A percentile compares a stretch with the other conserved stretches of the same genome.
These are phyloP conservation scores for Platanthera guangdongensis DNA, from an alignment of 106 monocot species.

Conservation along the genomic window DNA sequence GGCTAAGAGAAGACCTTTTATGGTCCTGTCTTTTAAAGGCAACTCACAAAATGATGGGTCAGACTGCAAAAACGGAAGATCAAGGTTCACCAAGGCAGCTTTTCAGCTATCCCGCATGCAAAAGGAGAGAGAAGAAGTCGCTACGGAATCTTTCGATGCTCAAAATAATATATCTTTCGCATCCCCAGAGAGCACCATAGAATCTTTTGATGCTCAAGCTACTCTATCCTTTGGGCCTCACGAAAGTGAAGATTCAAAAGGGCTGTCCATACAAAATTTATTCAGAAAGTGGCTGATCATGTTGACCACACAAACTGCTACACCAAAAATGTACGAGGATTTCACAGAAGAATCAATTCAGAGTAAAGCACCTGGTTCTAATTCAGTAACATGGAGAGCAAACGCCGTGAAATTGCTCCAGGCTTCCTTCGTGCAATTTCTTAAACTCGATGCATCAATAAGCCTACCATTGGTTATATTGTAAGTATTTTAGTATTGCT, in stretches of 20 bases:
- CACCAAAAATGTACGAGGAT: constrained; percentile 14
- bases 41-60: constrained; percentile 35
- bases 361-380: constrained; percentile 12
- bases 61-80: constrained; percentile 16
- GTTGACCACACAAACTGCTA: constrained; percentile 28
- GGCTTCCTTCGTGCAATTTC: constrained; percentile 26
- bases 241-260: constrained; percentile 15
- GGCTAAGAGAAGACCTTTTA: constrained; percentile 32
- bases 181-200: constrained; percentile 20
- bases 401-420: constrained; percentile 19
- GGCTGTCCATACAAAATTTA: constrained; percentile 28
- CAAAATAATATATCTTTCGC: constrained; percentile 23
- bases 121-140: constrained; percentile 29
- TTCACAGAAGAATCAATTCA: constrained; percentile 10
- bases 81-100: constrained; percentile 27
- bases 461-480: constrained; percentile 46
- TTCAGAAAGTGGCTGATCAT: constrained; percentile 55
- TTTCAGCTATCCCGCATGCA: constrained; percentile 28
- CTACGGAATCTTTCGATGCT: constrained; percentile 28
- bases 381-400: constrained; percentile 3
- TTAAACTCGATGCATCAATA: constrained; percentile 51
- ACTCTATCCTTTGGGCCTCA: constrained; percentile 21
- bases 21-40: constrained; percentile 48
- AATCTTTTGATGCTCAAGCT: constrained; percentile 27
- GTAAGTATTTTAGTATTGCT: constrained; percentile 30